Base-by-base conservation (phyloP, 805 yeast species). In the Lipomyces chichibuensis region DNA sequence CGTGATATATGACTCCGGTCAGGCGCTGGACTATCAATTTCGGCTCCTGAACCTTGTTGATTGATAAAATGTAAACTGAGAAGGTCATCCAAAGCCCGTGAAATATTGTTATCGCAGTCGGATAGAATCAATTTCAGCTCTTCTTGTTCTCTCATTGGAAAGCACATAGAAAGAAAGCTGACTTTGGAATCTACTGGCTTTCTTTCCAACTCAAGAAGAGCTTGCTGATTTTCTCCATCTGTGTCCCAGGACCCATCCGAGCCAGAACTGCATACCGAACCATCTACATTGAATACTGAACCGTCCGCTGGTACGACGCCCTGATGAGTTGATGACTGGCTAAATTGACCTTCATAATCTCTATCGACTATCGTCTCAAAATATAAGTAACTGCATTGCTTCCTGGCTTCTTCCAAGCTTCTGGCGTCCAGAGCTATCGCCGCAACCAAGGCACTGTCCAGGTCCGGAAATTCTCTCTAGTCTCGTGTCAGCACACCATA, bases 391-490 rank as follows among this genome's bases (percentile, higher is more conserved):
- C 57, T 27, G 13, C 64, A 62, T 25, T 54, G 63, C 20, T 35
- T 57, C 13, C 68, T 57, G 27, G 69, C 70, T 2, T 39, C 33
- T 32, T 59, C 62, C 13, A 60, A 33, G n/a, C 46, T 17, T 5
- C 2, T 27, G 43, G 52, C 39, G 52, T 66, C 70, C 14, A 27
- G 37, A 6, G 66, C 59, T 2, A 66, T 27, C n/a, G 70, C 62
- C 13, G 68, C 70, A 11, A 66, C 65, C 23, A 66, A 43, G 1
- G 70, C 62, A 27, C 70, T 43, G 43, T 66, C 70, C 1, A 66
- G 62, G 25, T 59, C 63, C 25, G 65, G 67, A 49, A 46, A 66
- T 35, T 66, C 70, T 14, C 39, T 35, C 49, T 43, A 17, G 3
- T 6, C 23, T 43, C 11, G 13, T 5, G 57, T 32, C 17, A 57